Conservation (phyloP, 345 rosid species). For the Arabidopsis arenosa region DNA sequence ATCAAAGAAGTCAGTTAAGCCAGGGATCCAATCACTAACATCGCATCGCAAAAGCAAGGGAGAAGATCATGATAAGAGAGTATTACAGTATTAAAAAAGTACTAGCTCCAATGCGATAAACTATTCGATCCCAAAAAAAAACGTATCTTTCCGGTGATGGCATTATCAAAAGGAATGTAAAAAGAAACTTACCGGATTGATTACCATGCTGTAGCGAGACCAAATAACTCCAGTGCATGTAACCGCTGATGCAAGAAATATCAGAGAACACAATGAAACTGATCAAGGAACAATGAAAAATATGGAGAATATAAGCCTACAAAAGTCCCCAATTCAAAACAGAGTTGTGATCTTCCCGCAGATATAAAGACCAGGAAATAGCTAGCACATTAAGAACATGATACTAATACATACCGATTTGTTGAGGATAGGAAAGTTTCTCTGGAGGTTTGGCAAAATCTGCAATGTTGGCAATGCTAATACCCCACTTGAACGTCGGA, state of each 20-base stretch:
- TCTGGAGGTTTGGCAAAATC: conserved; percentile 62
- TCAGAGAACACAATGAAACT: background rate
- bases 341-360: background rate
- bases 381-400: background rate
- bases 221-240: conserved; percentile 72
- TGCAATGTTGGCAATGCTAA: conserved; percentile 58
- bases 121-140: background rate
- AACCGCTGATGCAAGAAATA: conserved; percentile 58
- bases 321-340: background rate
- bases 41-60: background rate
- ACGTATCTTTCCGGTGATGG: background rate
- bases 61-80: background rate
- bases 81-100: background rate
- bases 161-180: background rate
- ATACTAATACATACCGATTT: conserved; percentile 39
- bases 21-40: background rate
- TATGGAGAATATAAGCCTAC: background rate
- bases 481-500: conserved; percentile 62
- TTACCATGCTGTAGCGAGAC: conserved; percentile 87
- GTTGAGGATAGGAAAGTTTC: conserved; percentile 57
- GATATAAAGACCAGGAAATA: background rate
- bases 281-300: background rate
- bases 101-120: background rate
- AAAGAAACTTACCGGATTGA: conserved; percentile 71
- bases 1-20: conserved; percentile 19